Evolutionary conservation across 2,329 filamentous ascomycete genomes (phyloP), one percentile per base, ranked within the genome.

Genomic region (Neofusicoccum ribis): DNA sequence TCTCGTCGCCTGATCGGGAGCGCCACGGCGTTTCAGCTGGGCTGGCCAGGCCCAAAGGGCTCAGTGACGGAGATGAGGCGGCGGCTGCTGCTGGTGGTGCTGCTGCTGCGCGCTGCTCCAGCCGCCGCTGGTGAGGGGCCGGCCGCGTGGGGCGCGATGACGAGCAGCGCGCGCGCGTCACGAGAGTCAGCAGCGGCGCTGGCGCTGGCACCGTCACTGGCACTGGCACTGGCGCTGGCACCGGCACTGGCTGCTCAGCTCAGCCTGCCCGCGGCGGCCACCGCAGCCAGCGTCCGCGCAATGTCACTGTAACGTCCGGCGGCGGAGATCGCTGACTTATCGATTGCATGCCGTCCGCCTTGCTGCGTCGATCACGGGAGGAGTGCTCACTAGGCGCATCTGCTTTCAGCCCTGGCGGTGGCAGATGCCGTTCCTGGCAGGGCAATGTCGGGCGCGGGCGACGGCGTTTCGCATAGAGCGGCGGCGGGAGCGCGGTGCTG

Each of bases 341-440:
- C 75, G 74, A 76, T 77, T 77, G 73, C 70, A 70, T 74, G 71
- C 69, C 67, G 66, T 67, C 68, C 71, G 72, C 71, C 72, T 70
- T 69, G 70, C 71, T 71, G 70, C 65, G 74, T 71, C 71, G 75
- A 76, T 77, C 71, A 71, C 72, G 72, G 70, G 70, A 68, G 67
- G 66, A 59, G 54, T 59, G 54, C 37, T n/a, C 44, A 39, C 37
- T 41, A 41, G 52, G 52, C 52, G 52, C 37, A 59, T 59, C 54
- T 59, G 44, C 39, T 59, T 46, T 59, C 54, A 59, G 54, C 54
- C 54, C 54, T 59, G 54, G 23, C 39, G 11, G 23, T 46, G 54
- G 54, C 39, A 44, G 54, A 44, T 56, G 52, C 52, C 52, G 54
- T 44, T 50, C 47, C 47, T 50, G 47, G 47, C 47, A 34, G 47